Base-by-base conservation (phyloP, 2,329 filamentous ascomycete genomes). In the Gremmenia infestans region DNA sequence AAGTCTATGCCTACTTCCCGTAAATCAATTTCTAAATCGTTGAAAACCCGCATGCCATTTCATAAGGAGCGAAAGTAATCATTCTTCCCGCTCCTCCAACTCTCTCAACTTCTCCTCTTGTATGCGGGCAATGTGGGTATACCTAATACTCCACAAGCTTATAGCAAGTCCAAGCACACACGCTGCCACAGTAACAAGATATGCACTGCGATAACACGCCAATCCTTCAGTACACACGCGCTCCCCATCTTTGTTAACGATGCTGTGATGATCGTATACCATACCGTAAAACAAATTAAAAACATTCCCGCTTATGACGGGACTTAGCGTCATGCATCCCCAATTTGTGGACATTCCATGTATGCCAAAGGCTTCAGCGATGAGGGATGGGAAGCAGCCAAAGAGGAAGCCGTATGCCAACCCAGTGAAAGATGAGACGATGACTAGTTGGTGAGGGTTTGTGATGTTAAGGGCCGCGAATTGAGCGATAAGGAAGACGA, bases 371-470 rank as follows among this genome's bases (percentile, higher is more conserved):
- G 88, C 87, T 70, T 97, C 92, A 6, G 92, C 91, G 9, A 89
- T 82, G 17, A 97, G 84, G 12, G 91, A 92, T 0, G 94, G 94
- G 71, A 89, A 96, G 19, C 96, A 92, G 36, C 94, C 94, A 63
- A 97, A 97, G 0, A 97, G 79, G 62, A 96, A 90, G 2, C 94
- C 94, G 70, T 99, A 99, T 1, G 86, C 92, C 1, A 97, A 76
- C 0, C 94, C 94, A 0, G 89, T 96, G 22, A 96, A 79, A 0
- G 85, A 82, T 0, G 92, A 97, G 17, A 97, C 86, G 28, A 91
- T 72, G 62, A 85, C 85, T 0, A 97, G 81, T 42, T 85, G 76
- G 65, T 91, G 80, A 0, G 94, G 94, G 68, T 94, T 88, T 52
- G 82, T 78, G 58, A 97, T 84, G 40, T 77, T 82, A 37, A 93